Conservation (phyloP, 139 green algal genomes). For the Tetradesmus lagerheimii region DNA sequence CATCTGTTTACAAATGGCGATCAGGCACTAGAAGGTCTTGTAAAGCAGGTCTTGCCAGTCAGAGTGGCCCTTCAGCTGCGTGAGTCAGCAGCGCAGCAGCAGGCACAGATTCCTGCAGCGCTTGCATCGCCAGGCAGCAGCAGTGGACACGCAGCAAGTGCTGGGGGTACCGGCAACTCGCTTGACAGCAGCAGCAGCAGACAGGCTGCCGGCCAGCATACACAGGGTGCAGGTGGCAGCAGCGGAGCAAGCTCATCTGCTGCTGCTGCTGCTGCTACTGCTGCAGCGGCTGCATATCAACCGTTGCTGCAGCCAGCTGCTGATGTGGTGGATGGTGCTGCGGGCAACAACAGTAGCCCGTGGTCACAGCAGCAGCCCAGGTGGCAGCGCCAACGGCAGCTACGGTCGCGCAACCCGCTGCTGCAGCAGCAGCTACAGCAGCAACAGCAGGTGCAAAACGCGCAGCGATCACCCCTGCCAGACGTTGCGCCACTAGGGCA, state of each 20-base stretch:
- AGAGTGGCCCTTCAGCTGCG: conserved; percentile 15
- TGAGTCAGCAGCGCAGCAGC: conserved; percentile 2
- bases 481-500: too few relatives aligned
- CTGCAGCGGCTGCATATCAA: not conserved
- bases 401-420: not conserved
- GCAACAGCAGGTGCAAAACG: not conserved
- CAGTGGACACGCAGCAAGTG: too few relatives aligned
- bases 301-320: not conserved
- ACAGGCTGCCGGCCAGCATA: not conserved
- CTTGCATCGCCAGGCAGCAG: not conserved
- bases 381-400: not conserved
- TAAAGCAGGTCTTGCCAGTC: conserved; percentile 19
- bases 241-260: not conserved
- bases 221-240: not conserved
- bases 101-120: not conserved
- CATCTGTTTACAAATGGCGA: not conserved
- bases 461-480: not conserved
- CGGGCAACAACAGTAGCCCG: not conserved
- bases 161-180: too few relatives aligned
- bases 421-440: not conserved
- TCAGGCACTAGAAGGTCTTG: conserved; percentile 17
- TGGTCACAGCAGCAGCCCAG: not conserved
- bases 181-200: not conserved
- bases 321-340: not conserved
- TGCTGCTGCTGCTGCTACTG: not conserved